Evolutionary conservation across 202 grass and related monocot species (phyloP).

Genomic region (Elaeis oleifera): DNA sequence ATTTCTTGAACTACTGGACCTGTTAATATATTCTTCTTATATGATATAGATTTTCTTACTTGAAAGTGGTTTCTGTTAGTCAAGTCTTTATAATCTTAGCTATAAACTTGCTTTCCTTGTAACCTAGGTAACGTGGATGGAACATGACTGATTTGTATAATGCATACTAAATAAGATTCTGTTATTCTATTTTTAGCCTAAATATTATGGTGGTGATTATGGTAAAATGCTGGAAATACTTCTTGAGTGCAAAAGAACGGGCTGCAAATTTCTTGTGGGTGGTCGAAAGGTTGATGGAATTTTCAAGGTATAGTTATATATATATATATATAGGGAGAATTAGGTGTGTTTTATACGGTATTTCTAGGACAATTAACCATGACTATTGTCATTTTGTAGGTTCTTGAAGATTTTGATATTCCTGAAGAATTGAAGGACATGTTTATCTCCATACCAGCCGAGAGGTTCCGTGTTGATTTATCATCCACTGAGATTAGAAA

Average conservation of each 20-base stretch:
- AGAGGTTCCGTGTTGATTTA: slow-evolving; percentile 74
- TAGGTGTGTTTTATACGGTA: slow-evolving; percentile 1
- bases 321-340: neutral
- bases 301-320: slow-evolving; percentile 66
- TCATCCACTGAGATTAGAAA: slow-evolving; percentile 80
- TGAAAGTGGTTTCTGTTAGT: no score
- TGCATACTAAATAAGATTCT: neutral
- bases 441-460: slow-evolving; percentile 71
- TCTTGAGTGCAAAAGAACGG: slow-evolving; percentile 77
- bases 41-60: no score
- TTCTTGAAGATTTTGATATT: slow-evolving; percentile 75
- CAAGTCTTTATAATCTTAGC: no score
- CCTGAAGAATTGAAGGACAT: slow-evolving; percentile 61
- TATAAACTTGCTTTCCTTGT: no score
- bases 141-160: no score
- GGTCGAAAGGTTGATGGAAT: slow-evolving; percentile 68
- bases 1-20: no score
- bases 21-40: no score
- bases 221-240: slow-evolving; percentile 78
- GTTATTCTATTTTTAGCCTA: slow-evolving; percentile 39
- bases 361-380: neutral
- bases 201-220: slow-evolving; percentile 78
- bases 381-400: slow-evolving; percentile 28
- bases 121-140: no score
- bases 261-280: slow-evolving; percentile 80